phyloP scores from a whole-genome alignment of 2,329 filamentous ascomycete genomes.

The Neurospora crassa region DNA sequence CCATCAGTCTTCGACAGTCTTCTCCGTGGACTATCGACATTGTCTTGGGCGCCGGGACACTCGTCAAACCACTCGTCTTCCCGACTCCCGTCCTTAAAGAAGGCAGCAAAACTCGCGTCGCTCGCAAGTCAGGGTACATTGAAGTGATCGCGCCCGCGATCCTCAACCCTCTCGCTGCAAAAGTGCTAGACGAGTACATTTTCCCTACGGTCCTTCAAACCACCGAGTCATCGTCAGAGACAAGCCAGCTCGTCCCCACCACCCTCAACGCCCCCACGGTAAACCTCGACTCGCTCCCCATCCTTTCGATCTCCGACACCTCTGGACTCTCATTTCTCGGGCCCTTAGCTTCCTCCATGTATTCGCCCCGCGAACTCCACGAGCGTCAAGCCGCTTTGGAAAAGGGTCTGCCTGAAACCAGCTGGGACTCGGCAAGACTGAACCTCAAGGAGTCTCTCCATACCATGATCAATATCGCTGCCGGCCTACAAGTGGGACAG shows the following conservation, averaged over 20 bases:
- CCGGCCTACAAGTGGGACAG: conserved; percentile 35
- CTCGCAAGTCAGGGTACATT: conserved; percentile 33
- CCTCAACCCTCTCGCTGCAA: conserved; percentile 16
- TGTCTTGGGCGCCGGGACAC: conserved; percentile 24
- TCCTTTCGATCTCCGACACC: conserved; percentile 29
- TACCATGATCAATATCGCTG: conserved; percentile 35
- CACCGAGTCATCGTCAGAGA: conserved; percentile 2
- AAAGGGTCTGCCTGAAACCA: not conserved
- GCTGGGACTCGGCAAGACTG: conserved; percentile 19
- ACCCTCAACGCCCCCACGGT: conserved; percentile 31
- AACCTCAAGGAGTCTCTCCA: conserved; percentile 41
- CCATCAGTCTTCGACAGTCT: conserved; percentile 27
- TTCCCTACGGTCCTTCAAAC: conserved; percentile 25
- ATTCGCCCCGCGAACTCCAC: conserved; percentile 31
- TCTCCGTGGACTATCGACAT: conserved; percentile 33
- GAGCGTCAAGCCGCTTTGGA: conserved; percentile 17
- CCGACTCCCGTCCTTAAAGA: conserved; percentile 29
- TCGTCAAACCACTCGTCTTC: conserved; percentile 28
- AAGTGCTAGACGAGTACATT: conserved; percentile 24
- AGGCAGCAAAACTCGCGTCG: conserved; percentile 29
- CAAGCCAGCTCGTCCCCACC: conserved; percentile 20
- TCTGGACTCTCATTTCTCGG: conserved; percentile 28
- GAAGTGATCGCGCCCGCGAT: conserved; percentile 30
- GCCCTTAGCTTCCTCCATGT: conserved; percentile 29
- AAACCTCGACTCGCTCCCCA: conserved; percentile 35